A percentile compares a stretch with the other conserved stretches of the same genome.
phyloP scores from a whole-genome alignment of 148 eudicot species.

The Heliosperma pusillum region DNA sequence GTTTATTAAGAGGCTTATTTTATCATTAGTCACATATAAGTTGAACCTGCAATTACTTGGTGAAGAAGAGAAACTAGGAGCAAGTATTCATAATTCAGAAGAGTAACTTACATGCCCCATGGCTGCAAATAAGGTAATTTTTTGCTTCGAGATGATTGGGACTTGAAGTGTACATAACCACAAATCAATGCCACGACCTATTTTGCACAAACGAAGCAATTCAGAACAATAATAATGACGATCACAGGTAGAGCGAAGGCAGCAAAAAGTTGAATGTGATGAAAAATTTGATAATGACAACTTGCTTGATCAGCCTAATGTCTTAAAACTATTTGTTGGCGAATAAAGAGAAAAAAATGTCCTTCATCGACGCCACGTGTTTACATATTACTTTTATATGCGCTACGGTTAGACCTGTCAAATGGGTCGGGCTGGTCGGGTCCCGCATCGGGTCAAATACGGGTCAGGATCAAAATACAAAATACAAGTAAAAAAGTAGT shows the following conservation, averaged over 20 bases:
- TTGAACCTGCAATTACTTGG: background rate
- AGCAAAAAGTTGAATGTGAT: background rate
- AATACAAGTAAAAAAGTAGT: too few relatives aligned
- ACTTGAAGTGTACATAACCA: constrained; percentile 63
- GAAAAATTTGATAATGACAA: background rate
- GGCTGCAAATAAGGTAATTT: constrained; percentile 67
- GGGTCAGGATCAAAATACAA: too few relatives aligned
- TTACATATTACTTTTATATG: too few relatives aligned
- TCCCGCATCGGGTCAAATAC: too few relatives aligned
- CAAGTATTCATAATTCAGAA: constrained; percentile 3
- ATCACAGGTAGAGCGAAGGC: background rate
- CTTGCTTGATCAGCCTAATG: background rate
- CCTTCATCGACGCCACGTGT: too few relatives aligned
- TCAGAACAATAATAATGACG: background rate
- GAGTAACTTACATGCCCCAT: constrained; percentile 76
- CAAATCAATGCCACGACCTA: constrained; percentile 89
- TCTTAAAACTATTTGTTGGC: background rate
- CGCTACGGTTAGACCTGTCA: too few relatives aligned
- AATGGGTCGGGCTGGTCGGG: too few relatives aligned
- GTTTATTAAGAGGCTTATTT: too few relatives aligned
- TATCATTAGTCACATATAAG: background rate
- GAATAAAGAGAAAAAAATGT: too few relatives aligned
- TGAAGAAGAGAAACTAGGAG: background rate
- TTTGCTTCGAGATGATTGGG: constrained; percentile 52
- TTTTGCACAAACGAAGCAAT: constrained; percentile 13